Evolutionary conservation across 2,329 filamentous ascomycete genomes (phyloP).

Genomic region (Neonectria coccinea): DNA sequence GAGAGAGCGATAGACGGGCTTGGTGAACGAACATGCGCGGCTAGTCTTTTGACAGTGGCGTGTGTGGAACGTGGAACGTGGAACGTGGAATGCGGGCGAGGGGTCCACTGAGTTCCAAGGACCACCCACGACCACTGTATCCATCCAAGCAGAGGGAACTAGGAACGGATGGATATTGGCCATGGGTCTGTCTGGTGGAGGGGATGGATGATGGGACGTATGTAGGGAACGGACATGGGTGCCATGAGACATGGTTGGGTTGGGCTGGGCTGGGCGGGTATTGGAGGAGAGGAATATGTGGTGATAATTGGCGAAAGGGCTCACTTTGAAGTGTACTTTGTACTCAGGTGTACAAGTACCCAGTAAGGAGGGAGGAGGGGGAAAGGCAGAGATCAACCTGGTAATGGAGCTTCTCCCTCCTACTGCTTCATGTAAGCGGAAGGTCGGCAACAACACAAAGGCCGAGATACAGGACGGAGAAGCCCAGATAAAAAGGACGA

Average conservation of each 20-base stretch:
- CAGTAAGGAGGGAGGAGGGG: background rate
- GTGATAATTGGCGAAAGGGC: background rate
- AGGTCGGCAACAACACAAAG: background rate
- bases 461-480: background rate
- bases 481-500: conserved; percentile 1
- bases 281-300: conserved; percentile 1
- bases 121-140: conserved; percentile 9
- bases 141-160: conserved; percentile 5
- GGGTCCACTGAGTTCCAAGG: conserved; percentile 4
- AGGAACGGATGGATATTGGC: conserved; percentile 10
- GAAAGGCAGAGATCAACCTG: no score
- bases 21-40: conserved; percentile 5
- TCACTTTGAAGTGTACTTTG: background rate
- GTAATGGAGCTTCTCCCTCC: background rate
- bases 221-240: conserved; percentile 14
- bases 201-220: background rate
- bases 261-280: background rate
- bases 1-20: background rate
- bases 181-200: conserved; percentile 12
- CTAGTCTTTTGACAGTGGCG: conserved; percentile 19
- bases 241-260: conserved; percentile 2
- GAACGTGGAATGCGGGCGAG: background rate
- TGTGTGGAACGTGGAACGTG: conserved; percentile 7
- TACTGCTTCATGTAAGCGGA: background rate
- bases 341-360: background rate